These are phyloP conservation scores for Aurifilum marmelostoma DNA, from an alignment of 2,329 filamentous ascomycete species.

Conservation along the genomic window DNA sequence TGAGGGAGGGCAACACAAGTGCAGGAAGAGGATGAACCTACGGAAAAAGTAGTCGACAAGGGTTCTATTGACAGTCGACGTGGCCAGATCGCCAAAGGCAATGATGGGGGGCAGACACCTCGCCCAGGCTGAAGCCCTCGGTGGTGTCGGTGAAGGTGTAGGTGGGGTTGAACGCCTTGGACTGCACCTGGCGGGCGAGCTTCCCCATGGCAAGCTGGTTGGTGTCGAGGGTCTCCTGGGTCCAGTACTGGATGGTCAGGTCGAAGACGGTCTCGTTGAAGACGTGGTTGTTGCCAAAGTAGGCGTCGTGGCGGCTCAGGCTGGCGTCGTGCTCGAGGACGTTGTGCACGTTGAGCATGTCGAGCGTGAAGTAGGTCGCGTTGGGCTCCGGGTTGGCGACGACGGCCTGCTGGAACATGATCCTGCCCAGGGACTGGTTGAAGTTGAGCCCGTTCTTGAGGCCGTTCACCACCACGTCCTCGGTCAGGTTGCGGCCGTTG, in stretches of 20 bases:
- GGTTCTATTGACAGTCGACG: slow-evolving; percentile 43
- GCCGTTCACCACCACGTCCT: slow-evolving; percentile 42
- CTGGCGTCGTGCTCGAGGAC: slow-evolving; percentile 54
- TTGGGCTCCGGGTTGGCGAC: slow-evolving; percentile 48
- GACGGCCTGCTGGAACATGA: slow-evolving; percentile 50
- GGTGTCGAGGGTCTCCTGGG: slow-evolving; percentile 42
- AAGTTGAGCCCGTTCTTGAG: slow-evolving; percentile 49
- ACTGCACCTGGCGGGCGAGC: slow-evolving; percentile 47
- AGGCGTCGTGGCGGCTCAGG: slow-evolving; percentile 51
- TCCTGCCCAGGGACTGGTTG: slow-evolving; percentile 40
- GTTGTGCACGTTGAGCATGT: slow-evolving; percentile 49
- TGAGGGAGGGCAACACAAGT: not conserved
- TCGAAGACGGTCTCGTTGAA: slow-evolving; percentile 59
- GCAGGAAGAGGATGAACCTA: slow-evolving; percentile 33
- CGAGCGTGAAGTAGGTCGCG: slow-evolving; percentile 45
- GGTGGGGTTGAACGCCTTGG: slow-evolving; percentile 50
- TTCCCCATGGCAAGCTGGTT: slow-evolving; percentile 51
- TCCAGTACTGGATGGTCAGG: slow-evolving; percentile 50
- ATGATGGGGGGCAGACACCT: slow-evolving; percentile 55
- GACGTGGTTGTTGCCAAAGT: slow-evolving; percentile 53
- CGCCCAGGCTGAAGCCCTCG: slow-evolving; percentile 53
- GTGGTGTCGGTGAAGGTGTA: slow-evolving; percentile 49
- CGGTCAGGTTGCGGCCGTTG: slow-evolving; percentile 47
- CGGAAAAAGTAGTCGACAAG: slow-evolving; percentile 52
- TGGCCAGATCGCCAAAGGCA: slow-evolving; percentile 48